These are phyloP conservation scores for Fraxinus greggii DNA, from an alignment of 305 asterid genomes.

Conservation along the genomic window DNA sequence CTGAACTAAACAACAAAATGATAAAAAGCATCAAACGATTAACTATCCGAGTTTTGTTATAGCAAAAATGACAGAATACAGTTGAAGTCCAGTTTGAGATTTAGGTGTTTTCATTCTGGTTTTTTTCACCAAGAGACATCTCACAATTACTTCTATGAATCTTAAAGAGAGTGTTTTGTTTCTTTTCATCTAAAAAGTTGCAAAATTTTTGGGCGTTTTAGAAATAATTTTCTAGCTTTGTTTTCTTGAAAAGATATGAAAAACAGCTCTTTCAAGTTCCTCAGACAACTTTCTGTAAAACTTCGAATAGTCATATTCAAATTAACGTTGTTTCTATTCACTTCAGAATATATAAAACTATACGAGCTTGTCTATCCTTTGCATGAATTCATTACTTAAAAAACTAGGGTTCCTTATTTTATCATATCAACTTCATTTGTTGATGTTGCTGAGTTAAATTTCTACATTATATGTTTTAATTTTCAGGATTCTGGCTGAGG, in stretches of 20 bases:
- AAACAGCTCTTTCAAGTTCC: background rate
- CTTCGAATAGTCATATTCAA: background rate
- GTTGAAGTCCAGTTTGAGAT: constrained; percentile 1
- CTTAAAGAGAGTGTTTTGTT: background rate
- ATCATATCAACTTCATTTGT: background rate
- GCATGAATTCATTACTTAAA: background rate
- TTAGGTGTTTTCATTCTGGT: constrained; percentile 20
- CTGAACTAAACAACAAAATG: background rate
- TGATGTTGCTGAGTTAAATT: background rate
- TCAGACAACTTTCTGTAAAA: background rate
- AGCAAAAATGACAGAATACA: constrained; percentile 23
- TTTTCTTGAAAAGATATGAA: background rate
- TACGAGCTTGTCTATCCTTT: background rate
- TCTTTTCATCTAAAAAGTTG: background rate
- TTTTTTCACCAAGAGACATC: background rate
- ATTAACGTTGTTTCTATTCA: background rate
- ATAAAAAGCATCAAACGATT: background rate
- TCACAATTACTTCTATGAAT: constrained; percentile 1
- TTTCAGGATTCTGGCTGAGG: constrained; percentile 23
- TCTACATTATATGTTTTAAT: background rate
- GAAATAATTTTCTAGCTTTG: background rate
- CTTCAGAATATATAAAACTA: background rate
- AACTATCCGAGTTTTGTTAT: constrained; percentile 8
- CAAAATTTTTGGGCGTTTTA: background rate
- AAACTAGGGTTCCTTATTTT: background rate